Evolutionary conservation across 305 asterid species (phyloP).

Genomic region (Fraxinus angustifolia): DNA sequence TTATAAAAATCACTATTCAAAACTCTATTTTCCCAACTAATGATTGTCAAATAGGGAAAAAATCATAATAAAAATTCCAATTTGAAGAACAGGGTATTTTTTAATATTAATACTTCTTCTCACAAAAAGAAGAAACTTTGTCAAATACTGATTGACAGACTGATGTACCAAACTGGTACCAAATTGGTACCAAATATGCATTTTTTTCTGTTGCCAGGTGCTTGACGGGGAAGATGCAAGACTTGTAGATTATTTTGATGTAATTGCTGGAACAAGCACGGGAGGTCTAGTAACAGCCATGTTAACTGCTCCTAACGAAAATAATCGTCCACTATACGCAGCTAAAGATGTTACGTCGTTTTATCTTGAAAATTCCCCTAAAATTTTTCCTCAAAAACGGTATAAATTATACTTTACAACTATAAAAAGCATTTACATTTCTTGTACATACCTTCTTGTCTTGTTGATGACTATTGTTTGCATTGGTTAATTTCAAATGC

Average conservation of each 20-base stretch:
- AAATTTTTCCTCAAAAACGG: conserved; percentile 33
- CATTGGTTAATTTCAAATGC: neutral
- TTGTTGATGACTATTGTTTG: neutral
- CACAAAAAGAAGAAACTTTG: neutral
- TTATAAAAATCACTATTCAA: too few relatives aligned
- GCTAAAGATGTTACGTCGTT: conserved; percentile 44
- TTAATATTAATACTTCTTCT: too few relatives aligned
- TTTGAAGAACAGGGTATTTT: neutral
- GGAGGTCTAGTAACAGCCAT: conserved; percentile 43
- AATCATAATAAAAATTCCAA: too few relatives aligned
- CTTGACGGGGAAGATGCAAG: conserved; percentile 43
- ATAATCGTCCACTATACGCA: conserved; percentile 40
- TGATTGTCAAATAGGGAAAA: too few relatives aligned
- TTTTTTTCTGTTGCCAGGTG: conserved; percentile 17
- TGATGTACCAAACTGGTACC: neutral
- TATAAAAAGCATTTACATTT: neutral
- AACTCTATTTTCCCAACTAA: too few relatives aligned
- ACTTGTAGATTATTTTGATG: conserved; percentile 45
- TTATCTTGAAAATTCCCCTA: conserved; percentile 30
- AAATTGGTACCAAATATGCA: neutral
- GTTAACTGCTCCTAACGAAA: conserved; percentile 35
- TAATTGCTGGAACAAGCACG: conserved; percentile 52
- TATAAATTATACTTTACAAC: neutral
- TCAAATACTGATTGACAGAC: neutral
- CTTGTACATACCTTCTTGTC: neutral